Percentiles rank a stretch among this genome's conserved stretches.
Evolutionary conservation across 1,139 yeast genomes (phyloP).

Genomic region (Kodamaea plutei): DNA sequence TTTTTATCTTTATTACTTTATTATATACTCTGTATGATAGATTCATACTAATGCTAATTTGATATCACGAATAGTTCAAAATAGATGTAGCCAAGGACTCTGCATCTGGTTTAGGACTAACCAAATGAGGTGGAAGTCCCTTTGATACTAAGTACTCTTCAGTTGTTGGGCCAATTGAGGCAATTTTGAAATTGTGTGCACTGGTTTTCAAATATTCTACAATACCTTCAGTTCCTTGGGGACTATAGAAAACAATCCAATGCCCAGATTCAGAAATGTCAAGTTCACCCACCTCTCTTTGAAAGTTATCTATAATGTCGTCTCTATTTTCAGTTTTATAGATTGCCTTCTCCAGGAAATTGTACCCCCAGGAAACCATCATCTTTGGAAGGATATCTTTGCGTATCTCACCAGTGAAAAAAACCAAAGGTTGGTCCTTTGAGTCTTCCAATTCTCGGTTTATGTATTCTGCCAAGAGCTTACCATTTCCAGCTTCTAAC

Average conservation of each 20-base stretch:
- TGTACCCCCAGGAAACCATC: constrained; percentile 37
- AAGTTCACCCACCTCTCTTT: constrained; percentile 13
- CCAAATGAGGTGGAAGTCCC: constrained; percentile 56
- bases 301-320: constrained; percentile 43
- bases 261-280: constrained; percentile 15
- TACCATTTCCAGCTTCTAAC: constrained; percentile 75
- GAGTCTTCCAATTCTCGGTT: constrained; percentile 31
- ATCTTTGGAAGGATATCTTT: constrained; percentile 75
- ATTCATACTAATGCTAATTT: too few relatives aligned
- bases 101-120: constrained; percentile 74
- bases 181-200: constrained; percentile 42
- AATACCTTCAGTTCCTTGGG: constrained; percentile 75
- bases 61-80: too few relatives aligned
- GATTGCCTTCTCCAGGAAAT: constrained; percentile 60
- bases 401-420: constrained; percentile 83
- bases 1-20: too few relatives aligned
- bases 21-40: too few relatives aligned
- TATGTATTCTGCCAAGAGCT: constrained; percentile 61
- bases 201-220: constrained; percentile 39
- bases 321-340: constrained; percentile 59
- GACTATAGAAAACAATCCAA: constrained; percentile 87
- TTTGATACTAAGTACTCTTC: constrained; percentile 52
- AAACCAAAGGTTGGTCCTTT: constrained; percentile 42
- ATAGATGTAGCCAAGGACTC: constrained; percentile 44
- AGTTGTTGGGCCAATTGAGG: constrained; percentile 94